phyloP scores from a whole-genome alignment of 1,284 basidiomycete species.

The Tremellales sp. region DNA sequence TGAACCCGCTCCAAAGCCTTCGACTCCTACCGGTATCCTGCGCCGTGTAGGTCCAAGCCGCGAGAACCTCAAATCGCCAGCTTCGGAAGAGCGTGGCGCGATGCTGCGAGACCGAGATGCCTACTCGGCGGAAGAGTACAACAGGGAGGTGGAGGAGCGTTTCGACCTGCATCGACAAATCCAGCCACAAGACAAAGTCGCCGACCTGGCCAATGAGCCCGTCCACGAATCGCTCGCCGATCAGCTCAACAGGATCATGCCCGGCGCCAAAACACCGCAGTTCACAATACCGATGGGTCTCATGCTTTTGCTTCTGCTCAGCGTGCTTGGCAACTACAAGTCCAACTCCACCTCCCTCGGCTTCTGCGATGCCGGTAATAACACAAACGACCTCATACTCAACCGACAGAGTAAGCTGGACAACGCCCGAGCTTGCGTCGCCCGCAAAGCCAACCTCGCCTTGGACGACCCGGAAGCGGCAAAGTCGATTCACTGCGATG shows the following conservation, averaged over 20 bases:
- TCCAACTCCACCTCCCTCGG: constrained; percentile 67
- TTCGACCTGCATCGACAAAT: not conserved
- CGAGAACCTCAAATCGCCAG: constrained; percentile 34
- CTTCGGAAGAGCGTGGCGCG: constrained; percentile 25
- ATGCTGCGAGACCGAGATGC: constrained; percentile 15
- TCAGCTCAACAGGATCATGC: not conserved
- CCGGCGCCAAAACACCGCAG: constrained; percentile 14
- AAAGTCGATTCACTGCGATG: constrained; percentile 25
- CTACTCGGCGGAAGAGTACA: constrained; percentile 28
- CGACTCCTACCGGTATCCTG: constrained; percentile 22
- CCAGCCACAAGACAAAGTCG: constrained; percentile 19
- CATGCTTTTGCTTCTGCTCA: constrained; percentile 49
- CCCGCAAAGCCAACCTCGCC: constrained; percentile 19
- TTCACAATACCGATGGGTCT: constrained; percentile 50
- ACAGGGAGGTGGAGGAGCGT: constrained; percentile 19
- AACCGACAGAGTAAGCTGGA: constrained; percentile 42
- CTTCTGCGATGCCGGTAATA: constrained; percentile 68
- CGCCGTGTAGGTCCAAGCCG: constrained; percentile 31
- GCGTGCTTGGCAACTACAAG: constrained; percentile 49
- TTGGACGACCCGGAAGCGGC: constrained; percentile 18
- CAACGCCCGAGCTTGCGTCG: constrained; percentile 59
- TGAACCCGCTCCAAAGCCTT: constrained; percentile 12
- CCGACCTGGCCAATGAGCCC: constrained; percentile 5
- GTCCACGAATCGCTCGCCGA: constrained; percentile 9
- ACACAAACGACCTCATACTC: constrained; percentile 60